Base-by-base conservation (phyloP, 1,284 basidiomycete species). In the Athelia sp. region DNA sequence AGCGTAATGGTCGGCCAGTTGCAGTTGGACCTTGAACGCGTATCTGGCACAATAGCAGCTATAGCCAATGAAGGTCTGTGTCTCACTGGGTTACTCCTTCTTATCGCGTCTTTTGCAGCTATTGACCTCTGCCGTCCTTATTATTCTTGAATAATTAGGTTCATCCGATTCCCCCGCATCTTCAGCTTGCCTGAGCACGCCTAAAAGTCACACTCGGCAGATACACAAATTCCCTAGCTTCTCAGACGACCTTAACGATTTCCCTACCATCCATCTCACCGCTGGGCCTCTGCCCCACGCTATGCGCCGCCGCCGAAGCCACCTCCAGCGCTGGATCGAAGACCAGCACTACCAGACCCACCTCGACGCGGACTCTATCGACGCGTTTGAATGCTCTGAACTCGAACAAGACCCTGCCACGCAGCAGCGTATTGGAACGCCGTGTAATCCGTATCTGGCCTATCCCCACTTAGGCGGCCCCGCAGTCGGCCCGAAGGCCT, bases 241-340 rank as follows among this genome's bases (percentile, higher is more conserved):
- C 64, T 4, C 54, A 52, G 56, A 66, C 65, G 56, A 59, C 61
- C 31, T 4, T 40, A 40, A 40, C 15, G 36, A 40, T 40, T 8
- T 40, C 36, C 15, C 15, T n/a, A 40, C 19, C n/a, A 4, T 21
- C 8, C 36, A 17, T 9, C 36, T 40, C n/a, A 40, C 19, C n/a
- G n/a, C 36, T 17, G 36, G 36, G n/a, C 36, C 15, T n/a, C 6
- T 21, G 19, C n/a, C 49, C 2, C 35, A 34, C 14, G 49, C 61
- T 15, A 56, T 69, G 49, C 62, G 62, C 14, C 70, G 69, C 48
- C 78, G 78, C 44, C 78, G 82, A 11, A 84, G 81, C 61, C 74
- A 79, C 61, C 70, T 87, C 50, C 74, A 82, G 56, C 79, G 75
- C 52, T 88, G 86, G 86, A 78, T 88, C 45, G 68, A 74, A 40